A percentile compares a stretch with the other conserved stretches of the same genome.
These are phyloP conservation scores for Neolentinus lepideus DNA, from an alignment of 1,284 basidiomycete genomes.

Conservation along the genomic window DNA sequence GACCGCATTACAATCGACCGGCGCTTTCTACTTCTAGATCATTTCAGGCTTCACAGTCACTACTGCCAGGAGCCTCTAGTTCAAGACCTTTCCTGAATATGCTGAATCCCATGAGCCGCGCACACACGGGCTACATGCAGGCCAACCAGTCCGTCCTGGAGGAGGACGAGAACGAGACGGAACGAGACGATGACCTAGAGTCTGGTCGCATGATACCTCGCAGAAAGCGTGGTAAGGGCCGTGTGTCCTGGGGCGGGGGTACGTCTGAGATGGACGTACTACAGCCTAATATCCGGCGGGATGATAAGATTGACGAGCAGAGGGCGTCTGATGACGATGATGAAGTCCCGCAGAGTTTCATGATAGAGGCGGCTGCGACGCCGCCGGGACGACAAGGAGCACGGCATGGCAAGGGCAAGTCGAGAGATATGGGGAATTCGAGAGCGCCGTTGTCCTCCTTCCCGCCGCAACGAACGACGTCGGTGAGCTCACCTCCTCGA, in stretches of 20 bases:
- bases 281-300: constrained; percentile 59
- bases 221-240: constrained; percentile 30
- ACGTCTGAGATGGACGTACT: constrained; percentile 47
- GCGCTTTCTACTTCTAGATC: constrained; percentile 2
- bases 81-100: constrained; percentile 74
- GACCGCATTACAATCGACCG: neutral
- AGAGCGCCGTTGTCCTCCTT: constrained; percentile 14
- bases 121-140: constrained; percentile 62
- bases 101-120: constrained; percentile 72
- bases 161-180: constrained; percentile 54
- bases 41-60: constrained; percentile 25
- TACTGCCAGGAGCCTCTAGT: constrained; percentile 39
- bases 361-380: constrained; percentile 56
- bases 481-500: neutral
- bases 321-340: constrained; percentile 55
- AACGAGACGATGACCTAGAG: constrained; percentile 42
- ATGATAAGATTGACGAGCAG: constrained; percentile 47
- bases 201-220: constrained; percentile 30
- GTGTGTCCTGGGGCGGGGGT: constrained; percentile 48
- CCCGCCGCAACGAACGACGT: neutral
- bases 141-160: constrained; percentile 60
- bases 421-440: constrained; percentile 14
- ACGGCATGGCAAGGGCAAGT: constrained; percentile 30
- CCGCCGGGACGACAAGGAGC: constrained; percentile 23
- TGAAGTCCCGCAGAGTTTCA: constrained; percentile 76